phyloP scores from a whole-genome alignment of 345 rosid genomes.

The Durio zibethinus region DNA sequence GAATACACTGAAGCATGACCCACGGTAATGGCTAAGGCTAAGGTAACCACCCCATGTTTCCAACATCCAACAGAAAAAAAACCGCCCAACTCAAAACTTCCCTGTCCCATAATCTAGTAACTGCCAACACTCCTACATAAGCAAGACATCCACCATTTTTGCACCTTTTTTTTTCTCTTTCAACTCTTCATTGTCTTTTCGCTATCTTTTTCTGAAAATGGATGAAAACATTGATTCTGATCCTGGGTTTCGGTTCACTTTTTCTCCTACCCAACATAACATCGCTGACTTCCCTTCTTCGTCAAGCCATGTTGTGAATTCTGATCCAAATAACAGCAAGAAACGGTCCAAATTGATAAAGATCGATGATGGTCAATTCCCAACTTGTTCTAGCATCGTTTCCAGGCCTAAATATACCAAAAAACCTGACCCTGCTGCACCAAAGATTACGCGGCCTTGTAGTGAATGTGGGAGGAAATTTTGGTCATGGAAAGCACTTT shows the following conservation, averaged over 20 bases:
- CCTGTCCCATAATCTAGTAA: conserved; percentile 21
- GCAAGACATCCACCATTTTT: conserved; percentile 22
- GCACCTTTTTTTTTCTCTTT: conserved; percentile 20
- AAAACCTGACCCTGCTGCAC: conserved; percentile 69
- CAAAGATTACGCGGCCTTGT: conserved; percentile 77
- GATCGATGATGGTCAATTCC: conserved; percentile 17
- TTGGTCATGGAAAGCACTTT: conserved; percentile 89
- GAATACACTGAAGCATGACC: not conserved
- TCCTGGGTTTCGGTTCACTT: conserved; percentile 21
- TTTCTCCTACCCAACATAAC: conserved; percentile 21
- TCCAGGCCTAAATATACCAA: conserved; percentile 42
- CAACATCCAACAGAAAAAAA: conserved; percentile 32
- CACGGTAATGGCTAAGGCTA: not conserved
- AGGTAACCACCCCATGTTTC: conserved; percentile 22
- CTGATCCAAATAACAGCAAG: conserved; percentile 37
- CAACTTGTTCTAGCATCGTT: conserved; percentile 12
- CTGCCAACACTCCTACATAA: conserved; percentile 39
- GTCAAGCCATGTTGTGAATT: conserved; percentile 20
- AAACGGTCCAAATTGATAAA: conserved; percentile 44
- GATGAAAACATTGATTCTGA: conserved; percentile 26
- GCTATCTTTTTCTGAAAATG: conserved; percentile 12
- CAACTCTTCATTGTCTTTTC: not conserved
- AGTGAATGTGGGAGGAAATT: conserved; percentile 89
- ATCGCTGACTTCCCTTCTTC: conserved; percentile 30
- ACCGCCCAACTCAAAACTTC: conserved; percentile 26